Conservation (phyloP, 2,329 filamentous ascomycete genomes). For the Leptographium lundbergii region DNA sequence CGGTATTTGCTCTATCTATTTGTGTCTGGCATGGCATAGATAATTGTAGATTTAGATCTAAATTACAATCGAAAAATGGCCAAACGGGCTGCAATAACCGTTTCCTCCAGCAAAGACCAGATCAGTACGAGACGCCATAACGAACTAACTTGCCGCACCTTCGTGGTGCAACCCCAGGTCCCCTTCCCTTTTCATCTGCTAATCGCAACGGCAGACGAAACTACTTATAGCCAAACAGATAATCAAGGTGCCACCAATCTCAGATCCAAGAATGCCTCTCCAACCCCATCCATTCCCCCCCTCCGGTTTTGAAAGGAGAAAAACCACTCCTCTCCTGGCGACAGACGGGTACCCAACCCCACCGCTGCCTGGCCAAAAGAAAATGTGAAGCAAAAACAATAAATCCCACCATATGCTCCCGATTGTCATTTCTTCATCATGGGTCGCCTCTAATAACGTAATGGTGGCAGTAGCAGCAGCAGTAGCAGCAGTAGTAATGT, state of each 20-base stretch:
- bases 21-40: neutral
- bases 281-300: neutral
- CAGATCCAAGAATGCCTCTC: neutral
- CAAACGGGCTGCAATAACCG: neutral
- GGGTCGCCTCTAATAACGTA: slow-evolving; percentile 5
- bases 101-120: neutral
- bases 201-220: neutral
- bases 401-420: slow-evolving; percentile 5
- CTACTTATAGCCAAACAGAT: neutral
- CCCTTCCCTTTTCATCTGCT: neutral
- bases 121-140: neutral
- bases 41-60: neutral
- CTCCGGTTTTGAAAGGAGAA: neutral
- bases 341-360: neutral
- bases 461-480: neutral
- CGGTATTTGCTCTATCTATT: no score
- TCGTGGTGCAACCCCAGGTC: neutral
- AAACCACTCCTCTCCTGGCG: neutral
- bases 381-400: neutral
- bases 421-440: slow-evolving; percentile 11
- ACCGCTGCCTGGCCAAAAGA: neutral
- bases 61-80: neutral
- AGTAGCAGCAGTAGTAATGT: neutral
- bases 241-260: neutral
- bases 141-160: neutral